Evolutionary conservation across 169 alveolate genomes (phyloP), one percentile per base, ranked within the genome.

Genomic region (Eimeria necatrix): DNA sequence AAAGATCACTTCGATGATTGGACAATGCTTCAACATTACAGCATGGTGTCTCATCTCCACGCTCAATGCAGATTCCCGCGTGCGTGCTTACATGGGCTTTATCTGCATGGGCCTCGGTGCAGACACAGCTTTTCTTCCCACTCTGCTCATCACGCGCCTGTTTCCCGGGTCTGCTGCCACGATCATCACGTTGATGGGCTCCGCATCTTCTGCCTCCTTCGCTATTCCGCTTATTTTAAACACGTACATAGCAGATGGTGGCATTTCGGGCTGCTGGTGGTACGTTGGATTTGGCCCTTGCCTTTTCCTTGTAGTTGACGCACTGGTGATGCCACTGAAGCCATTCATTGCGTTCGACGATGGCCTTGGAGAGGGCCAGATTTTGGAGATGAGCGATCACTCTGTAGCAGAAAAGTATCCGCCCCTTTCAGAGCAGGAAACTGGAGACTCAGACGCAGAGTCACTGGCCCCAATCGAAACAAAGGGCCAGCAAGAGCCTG

Each of bases 1-100:
- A 7, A 84, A 85, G 87, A 53, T 92, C 53, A 95, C 97, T 10
- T 96, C 96, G 4, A 32, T 96, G 70, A 68, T 96, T 64, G 97
- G 97, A 24, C 97, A 96, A 76, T 16, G 68, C 41, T 93, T 95
- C 60, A 81, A 95, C 87, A 84, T 96, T 51, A 56, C 87, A n/a
- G 95, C 96, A n/a, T 96, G 97, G 97, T 26, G 94, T 48, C 26
- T 94, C 60, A 85, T 94, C 52, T 26, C 94, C 10, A 68, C 64
- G n/a, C 60, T 83, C 51, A 46, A 59, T 18, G 60, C 90, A 0
- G 71, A 90, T n/a, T 68, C 20, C 22, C 74, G 46, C 24, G 91
- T 80, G 14, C 24, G 68, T 48, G 71, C 60, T 26, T 64, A 81
- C 48, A 7, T 52, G 18, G 90, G 92, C 78, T 84, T 94, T 12